phyloP scores from a whole-genome alignment of 371 early-diverging fungal genomes.

The Rhizomucor miehei region DNA sequence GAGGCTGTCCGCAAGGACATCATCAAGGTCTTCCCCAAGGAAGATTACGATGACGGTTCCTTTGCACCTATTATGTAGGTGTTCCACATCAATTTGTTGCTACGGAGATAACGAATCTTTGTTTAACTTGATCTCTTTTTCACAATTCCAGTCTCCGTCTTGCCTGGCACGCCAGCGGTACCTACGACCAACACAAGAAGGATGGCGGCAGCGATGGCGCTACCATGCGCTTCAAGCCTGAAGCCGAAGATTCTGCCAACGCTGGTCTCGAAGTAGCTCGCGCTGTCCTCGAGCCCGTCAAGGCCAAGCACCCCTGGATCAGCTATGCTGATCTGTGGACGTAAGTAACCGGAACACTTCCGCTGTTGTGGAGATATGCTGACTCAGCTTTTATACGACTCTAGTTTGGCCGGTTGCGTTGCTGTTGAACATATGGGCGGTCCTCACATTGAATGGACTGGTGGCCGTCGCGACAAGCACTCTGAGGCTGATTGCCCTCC shows the following conservation, averaged over 20 bases:
- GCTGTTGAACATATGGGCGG: conserved; percentile 84
- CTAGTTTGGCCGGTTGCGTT: conserved; percentile 75
- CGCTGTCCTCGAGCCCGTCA: conserved; percentile 71
- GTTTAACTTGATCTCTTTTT: background rate
- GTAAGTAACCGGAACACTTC: conserved; percentile 42
- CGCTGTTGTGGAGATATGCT: background rate
- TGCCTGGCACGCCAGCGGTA: conserved; percentile 87
- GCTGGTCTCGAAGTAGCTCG: conserved; percentile 76
- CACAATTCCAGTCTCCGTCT: conserved; percentile 58
- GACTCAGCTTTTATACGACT: conserved; percentile 12
- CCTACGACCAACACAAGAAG: conserved; percentile 64
- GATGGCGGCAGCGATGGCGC: conserved; percentile 84
- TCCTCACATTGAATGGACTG: conserved; percentile 75
- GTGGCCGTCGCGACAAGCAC: conserved; percentile 72
- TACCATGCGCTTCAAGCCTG: conserved; percentile 72
- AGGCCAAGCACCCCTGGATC: conserved; percentile 69
- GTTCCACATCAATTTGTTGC: conserved; percentile 3
- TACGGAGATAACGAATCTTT: background rate
- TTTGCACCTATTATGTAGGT: conserved; percentile 74
- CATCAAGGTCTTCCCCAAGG: conserved; percentile 54
- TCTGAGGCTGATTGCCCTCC: conserved; percentile 63
- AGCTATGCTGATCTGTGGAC: conserved; percentile 84
- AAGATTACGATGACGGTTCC: conserved; percentile 81
- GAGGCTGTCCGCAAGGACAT: conserved; percentile 56
- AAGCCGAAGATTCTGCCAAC: conserved; percentile 75